Conservation (phyloP, 805 yeast species). For the Saccharomycopsis sp. region DNA sequence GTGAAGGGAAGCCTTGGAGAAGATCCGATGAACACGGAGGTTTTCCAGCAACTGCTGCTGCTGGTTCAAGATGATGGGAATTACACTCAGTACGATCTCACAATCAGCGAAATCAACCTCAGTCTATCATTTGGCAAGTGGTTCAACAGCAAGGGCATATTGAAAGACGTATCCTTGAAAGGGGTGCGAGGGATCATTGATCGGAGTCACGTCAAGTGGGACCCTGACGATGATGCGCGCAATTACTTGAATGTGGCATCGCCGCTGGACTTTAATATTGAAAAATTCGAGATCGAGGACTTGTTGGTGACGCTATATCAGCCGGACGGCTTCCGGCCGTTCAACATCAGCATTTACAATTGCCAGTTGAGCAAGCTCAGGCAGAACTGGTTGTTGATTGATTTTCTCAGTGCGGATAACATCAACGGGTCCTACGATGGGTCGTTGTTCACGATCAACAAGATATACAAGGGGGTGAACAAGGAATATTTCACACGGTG, state of each 20-base stretch:
- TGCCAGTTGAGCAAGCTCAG: conserved; percentile 74
- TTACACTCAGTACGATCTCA: conserved; percentile 89
- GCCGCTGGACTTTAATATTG: conserved; percentile 92
- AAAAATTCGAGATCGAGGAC: conserved; percentile 74
- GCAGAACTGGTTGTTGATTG: conserved; percentile 90
- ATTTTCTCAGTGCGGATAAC: conserved; percentile 67
- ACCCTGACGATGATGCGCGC: conserved; percentile 72
- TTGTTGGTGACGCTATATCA: conserved; percentile 73
- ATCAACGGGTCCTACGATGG: conserved; percentile 90
- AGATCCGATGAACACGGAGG: conserved; percentile 50
- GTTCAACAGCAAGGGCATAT: conserved; percentile 82
- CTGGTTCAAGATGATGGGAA: conserved; percentile 67
- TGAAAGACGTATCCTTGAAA: conserved; percentile 67
- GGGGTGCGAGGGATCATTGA: conserved; percentile 93
- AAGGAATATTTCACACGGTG: conserved; percentile 38
- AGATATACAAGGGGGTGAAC: conserved; percentile 23
- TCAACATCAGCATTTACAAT: conserved; percentile 79
- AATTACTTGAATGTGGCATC: conserved; percentile 62
- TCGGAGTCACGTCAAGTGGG: conserved; percentile 80
- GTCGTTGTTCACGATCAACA: conserved; percentile 85
- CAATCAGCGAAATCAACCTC: conserved; percentile 76
- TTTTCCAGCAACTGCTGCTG: neutral
- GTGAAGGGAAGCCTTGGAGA: conserved; percentile 65
- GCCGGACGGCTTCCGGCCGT: conserved; percentile 74
- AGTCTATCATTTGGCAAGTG: conserved; percentile 78